Percentiles rank a stretch among this genome's conserved stretches.
phyloP scores from a whole-genome alignment of 2,329 filamentous ascomycete genomes.

The Neopestalotiopsis sp. region DNA sequence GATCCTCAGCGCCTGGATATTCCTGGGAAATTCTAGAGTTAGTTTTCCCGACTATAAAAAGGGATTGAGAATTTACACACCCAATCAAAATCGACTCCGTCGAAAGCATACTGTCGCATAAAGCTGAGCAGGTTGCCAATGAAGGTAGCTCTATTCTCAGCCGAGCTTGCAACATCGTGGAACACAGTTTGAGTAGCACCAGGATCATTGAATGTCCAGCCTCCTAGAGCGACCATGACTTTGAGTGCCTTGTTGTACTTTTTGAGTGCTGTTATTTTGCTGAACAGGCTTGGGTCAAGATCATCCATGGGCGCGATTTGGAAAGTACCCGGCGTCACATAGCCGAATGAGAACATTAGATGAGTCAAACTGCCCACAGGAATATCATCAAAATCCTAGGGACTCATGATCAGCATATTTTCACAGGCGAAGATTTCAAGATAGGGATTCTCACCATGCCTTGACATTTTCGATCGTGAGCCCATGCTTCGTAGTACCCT shows the following conservation, averaged over 20 bases:
- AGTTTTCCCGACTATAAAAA: too few relatives aligned
- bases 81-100: slow-evolving; percentile 35
- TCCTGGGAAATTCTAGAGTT: too few relatives aligned
- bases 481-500: slow-evolving; percentile 40
- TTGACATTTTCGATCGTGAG: slow-evolving; percentile 14
- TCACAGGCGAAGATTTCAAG: too few relatives aligned
- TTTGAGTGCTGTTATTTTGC: slow-evolving; percentile 29
- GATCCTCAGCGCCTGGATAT: too few relatives aligned
- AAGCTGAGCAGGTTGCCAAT: slow-evolving; percentile 27
- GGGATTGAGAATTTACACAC: slow-evolving; percentile 22
- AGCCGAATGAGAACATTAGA: too few relatives aligned
- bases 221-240: slow-evolving; percentile 43
- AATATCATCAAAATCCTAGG: too few relatives aligned
- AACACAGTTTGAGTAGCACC: slow-evolving; percentile 31
- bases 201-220: slow-evolving; percentile 44
- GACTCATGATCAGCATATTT: too few relatives aligned
- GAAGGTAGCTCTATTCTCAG: slow-evolving; percentile 20
- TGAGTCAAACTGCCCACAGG: too few relatives aligned
- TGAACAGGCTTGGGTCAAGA: too few relatives aligned
- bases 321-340: too few relatives aligned
- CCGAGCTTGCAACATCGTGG: not conserved
- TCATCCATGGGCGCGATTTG: too few relatives aligned
- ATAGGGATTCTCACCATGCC: not conserved
- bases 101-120: slow-evolving; percentile 28
- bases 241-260: slow-evolving; percentile 31